Evolutionary conservation across 345 rosid species (phyloP).

Genomic region (Tarenaya hassleriana): DNA sequence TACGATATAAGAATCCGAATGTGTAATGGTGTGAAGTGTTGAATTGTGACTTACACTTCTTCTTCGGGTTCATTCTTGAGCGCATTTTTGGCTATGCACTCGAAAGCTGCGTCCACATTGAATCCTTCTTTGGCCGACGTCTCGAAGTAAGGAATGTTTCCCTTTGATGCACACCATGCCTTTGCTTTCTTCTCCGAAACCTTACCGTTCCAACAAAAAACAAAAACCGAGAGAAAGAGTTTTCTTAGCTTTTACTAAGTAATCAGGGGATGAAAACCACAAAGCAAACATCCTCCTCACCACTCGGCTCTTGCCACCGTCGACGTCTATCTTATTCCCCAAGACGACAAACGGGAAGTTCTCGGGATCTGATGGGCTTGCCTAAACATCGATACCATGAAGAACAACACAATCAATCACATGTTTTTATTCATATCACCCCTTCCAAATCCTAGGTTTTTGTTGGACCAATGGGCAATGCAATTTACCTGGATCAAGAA

Average conservation of each 20-base stretch:
- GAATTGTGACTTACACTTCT: constrained; percentile 47
- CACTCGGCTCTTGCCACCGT: constrained; percentile 73
- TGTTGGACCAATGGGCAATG: not conserved
- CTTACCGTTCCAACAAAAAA: no score
- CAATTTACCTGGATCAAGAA: constrained; percentile 59
- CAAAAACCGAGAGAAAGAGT: not conserved
- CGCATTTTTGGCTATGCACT: constrained; percentile 70
- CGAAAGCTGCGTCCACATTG: constrained; percentile 77
- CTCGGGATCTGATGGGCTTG: constrained; percentile 77
- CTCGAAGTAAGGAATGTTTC: constrained; percentile 78
- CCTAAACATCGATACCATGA: constrained; percentile 36
- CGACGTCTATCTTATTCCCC: constrained; percentile 78
- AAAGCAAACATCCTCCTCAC: constrained; percentile 35
- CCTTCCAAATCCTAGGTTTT: no score
- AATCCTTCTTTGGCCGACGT: constrained; percentile 85
- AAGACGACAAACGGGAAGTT: constrained; percentile 71
- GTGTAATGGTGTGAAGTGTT: no score
- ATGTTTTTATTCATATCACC: not conserved
- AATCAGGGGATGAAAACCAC: not conserved
- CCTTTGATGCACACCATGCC: constrained; percentile 89
- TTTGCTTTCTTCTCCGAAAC: constrained; percentile 82
- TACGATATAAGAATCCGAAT: no score
- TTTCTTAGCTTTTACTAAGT: not conserved
- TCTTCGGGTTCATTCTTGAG: constrained; percentile 84
- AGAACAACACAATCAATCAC: not conserved